phyloP scores from a whole-genome alignment of 768 basidiomycete species.

The Auricularia sp. region DNA sequence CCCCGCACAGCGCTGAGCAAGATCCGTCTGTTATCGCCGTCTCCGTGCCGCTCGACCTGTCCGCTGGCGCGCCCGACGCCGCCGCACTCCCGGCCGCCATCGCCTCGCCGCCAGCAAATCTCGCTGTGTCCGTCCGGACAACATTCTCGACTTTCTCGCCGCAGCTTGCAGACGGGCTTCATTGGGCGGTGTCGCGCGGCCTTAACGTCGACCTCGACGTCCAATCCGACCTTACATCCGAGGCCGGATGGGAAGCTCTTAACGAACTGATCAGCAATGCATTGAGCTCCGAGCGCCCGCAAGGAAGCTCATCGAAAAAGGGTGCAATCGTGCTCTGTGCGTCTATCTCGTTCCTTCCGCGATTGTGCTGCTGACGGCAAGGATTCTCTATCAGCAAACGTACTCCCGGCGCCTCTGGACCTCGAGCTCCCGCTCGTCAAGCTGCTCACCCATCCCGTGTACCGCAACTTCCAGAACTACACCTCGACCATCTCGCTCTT shows the following conservation, averaged over 20 bases:
- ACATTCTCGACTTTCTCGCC: slow-evolving; percentile 42
- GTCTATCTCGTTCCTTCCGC: slow-evolving; percentile 14
- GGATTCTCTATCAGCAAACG: slow-evolving; percentile 42
- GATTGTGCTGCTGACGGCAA: slow-evolving; percentile 4
- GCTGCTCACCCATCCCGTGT: slow-evolving; percentile 68
- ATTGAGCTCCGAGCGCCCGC: slow-evolving; percentile 25
- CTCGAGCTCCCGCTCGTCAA: slow-evolving; percentile 64
- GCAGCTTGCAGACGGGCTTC: slow-evolving; percentile 43
- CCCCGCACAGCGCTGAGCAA: slow-evolving; percentile 10
- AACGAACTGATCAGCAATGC: slow-evolving; percentile 66
- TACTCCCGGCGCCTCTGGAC: slow-evolving; percentile 71
- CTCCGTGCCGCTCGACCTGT: slow-evolving; percentile 51
- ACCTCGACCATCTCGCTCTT: slow-evolving; percentile 65
- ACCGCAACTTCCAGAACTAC: slow-evolving; percentile 62
- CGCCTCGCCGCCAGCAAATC: slow-evolving; percentile 18
- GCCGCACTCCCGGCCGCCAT: slow-evolving; percentile 31
- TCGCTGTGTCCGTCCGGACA: slow-evolving; percentile 47
- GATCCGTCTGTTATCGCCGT: slow-evolving; percentile 42
- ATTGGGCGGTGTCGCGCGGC: slow-evolving; percentile 55
- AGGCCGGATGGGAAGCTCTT: slow-evolving; percentile 51
- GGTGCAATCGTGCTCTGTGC: slow-evolving; percentile 59
- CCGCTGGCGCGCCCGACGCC: slow-evolving; percentile 28
- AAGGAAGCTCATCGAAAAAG: slow-evolving; percentile 19
- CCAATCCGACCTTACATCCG: slow-evolving; percentile 42
- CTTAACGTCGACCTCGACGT: slow-evolving; percentile 66